These are phyloP conservation scores for Vitis labrusca DNA, from an alignment of 164 flowering plant species.

Conservation along the genomic window DNA sequence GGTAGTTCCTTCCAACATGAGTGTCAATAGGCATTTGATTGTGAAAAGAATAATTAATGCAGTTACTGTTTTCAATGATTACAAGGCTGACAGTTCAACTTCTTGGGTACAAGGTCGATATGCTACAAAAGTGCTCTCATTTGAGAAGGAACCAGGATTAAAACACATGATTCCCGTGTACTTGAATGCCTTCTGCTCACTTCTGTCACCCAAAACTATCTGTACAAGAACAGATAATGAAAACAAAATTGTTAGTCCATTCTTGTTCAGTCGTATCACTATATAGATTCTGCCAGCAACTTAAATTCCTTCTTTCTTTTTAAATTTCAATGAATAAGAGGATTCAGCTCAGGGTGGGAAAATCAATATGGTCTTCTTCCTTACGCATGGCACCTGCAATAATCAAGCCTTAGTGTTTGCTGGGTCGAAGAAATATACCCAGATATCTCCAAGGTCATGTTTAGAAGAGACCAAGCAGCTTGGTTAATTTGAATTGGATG, in stretches of 20 bases:
- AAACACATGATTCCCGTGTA: slow-evolving; percentile 86
- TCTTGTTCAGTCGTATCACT: not conserved
- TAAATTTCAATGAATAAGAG: no score
- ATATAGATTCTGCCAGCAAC: not conserved
- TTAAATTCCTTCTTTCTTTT: no score
- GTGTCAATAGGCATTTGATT: no score
- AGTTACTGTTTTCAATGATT: slow-evolving; percentile 8
- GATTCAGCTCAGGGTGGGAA: no score
- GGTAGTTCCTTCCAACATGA: no score
- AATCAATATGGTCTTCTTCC: no score
- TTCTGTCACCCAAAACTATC: slow-evolving; percentile 87
- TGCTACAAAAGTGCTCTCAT: slow-evolving; percentile 77
- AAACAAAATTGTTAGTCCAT: not conserved
- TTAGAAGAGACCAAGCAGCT: no score
- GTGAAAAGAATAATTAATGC: not conserved
- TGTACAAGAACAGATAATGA: slow-evolving; percentile 28
- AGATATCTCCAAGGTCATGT: no score
- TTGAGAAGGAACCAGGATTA: slow-evolving; percentile 92
- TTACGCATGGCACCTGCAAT: no score
- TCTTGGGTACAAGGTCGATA: slow-evolving; percentile 88
- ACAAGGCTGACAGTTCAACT: slow-evolving; percentile 80
- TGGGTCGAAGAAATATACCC: no score
- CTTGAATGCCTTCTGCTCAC: slow-evolving; percentile 87
- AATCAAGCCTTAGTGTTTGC: no score
- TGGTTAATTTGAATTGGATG: no score